These are phyloP conservation scores for Fusarium zealandicum DNA, from an alignment of 2,329 filamentous ascomycete species.

Conservation along the genomic window DNA sequence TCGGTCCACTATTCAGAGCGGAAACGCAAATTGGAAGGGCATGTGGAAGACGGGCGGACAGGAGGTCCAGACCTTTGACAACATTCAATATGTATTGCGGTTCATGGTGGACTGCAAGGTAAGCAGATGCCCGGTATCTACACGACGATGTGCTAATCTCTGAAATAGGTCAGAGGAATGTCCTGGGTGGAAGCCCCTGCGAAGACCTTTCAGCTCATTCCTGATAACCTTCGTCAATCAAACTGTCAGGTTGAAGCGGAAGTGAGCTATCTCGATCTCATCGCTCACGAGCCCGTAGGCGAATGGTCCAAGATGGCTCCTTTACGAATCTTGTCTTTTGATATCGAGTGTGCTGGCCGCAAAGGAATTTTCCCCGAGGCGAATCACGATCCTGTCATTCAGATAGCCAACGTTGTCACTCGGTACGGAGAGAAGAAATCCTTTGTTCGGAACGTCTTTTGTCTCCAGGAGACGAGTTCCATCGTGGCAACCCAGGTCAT, in stretches of 20 bases:
- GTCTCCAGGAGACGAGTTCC: slow-evolving; percentile 86
- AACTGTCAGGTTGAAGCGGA: slow-evolving; percentile 96
- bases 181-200: slow-evolving; percentile 92
- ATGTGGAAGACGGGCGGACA: slow-evolving; percentile 78
- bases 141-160: slow-evolving; percentile 25
- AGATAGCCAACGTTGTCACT: slow-evolving; percentile 96
- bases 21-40: slow-evolving; percentile 85
- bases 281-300: slow-evolving; percentile 86
- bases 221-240: slow-evolving; percentile 74
- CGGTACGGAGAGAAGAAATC: slow-evolving; percentile 94
- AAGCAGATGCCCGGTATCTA: slow-evolving; percentile 36
- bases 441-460: slow-evolving; percentile 96
- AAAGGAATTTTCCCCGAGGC: slow-evolving; percentile 98
- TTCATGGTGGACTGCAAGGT: slow-evolving; percentile 98
- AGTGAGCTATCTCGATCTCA: slow-evolving; percentile 81
- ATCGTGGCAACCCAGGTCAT: slow-evolving; percentile 96
- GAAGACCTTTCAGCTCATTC: slow-evolving; percentile 74
- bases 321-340: slow-evolving; percentile 89
- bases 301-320: slow-evolving; percentile 99
- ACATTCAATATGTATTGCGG: slow-evolving; percentile 89
- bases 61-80: slow-evolving; percentile 91
- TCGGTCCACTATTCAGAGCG: slow-evolving; percentile 75
- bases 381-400: slow-evolving; percentile 90
- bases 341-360: slow-evolving; percentile 97
- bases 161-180: slow-evolving; percentile 81